These are phyloP conservation scores for Apiospora kogelbergensis DNA, from an alignment of 2,329 filamentous ascomycete genomes.

Conservation along the genomic window DNA sequence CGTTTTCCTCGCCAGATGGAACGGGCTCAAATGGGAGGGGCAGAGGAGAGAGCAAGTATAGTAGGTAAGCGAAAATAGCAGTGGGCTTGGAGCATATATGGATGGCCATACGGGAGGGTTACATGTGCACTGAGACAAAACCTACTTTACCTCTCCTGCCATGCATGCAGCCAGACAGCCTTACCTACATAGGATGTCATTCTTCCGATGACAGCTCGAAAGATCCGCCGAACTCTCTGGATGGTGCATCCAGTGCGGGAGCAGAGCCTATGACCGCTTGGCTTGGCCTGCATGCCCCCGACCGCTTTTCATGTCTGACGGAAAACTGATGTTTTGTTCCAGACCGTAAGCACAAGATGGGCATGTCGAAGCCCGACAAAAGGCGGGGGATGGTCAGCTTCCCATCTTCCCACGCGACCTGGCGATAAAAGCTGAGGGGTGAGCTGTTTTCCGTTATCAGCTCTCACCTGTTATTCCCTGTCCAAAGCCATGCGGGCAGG, in stretches of 20 bases:
- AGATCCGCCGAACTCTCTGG: not conserved
- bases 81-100: not conserved
- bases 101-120: not conserved
- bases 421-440: not conserved
- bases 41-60: not conserved
- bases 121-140: not conserved
- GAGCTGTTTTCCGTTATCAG: not conserved
- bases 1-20: not conserved
- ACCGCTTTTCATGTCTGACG: not conserved
- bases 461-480: not conserved
- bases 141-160: not conserved
- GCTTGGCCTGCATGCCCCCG: not conserved
- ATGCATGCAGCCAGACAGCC: not conserved
- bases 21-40: not conserved
- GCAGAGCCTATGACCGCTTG: not conserved
- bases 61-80: not conserved
- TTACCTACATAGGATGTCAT: not conserved
- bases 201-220: not conserved
- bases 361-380: not conserved
- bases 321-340: not conserved
- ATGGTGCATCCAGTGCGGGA: not conserved
- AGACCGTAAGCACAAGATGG: not conserved
- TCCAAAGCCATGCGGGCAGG: not conserved
- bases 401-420: not conserved
- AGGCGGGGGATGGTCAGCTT: not conserved